A percentile compares a stretch with the other conserved stretches of the same genome.
phyloP scores from a whole-genome alignment of 768 basidiomycete species.

The Lentinula lateritia region DNA sequence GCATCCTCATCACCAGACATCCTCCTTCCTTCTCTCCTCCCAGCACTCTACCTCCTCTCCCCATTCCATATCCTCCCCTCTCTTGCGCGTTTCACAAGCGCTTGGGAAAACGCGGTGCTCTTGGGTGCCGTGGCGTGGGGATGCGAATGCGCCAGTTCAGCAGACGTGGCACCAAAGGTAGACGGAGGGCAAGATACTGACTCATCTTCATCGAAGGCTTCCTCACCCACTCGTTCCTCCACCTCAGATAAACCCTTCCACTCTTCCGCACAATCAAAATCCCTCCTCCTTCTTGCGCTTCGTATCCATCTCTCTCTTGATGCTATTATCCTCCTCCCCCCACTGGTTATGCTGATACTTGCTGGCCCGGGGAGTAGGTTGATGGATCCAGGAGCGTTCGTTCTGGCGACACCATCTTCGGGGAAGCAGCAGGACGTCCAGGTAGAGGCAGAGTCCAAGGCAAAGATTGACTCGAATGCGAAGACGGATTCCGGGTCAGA shows the following conservation, averaged over 20 bases:
- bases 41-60: conserved; percentile 65
- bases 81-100: conserved; percentile 76
- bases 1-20: neutral
- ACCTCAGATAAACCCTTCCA: too few relatives aligned
- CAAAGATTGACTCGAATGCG: too few relatives aligned
- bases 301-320: conserved; percentile 71
- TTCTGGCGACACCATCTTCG: neutral
- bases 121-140: conserved; percentile 69
- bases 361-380: conserved; percentile 49
- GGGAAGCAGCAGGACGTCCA: too few relatives aligned
- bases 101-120: conserved; percentile 72
- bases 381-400: conserved; percentile 50
- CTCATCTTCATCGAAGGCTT: too few relatives aligned
- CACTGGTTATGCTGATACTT: conserved; percentile 61
- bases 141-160: conserved; percentile 36
- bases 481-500: too few relatives aligned
- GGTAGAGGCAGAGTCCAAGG: too few relatives aligned
- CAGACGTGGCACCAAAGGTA: too few relatives aligned
- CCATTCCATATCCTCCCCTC: conserved; percentile 82
- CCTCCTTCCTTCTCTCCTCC: neutral
- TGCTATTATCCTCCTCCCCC: conserved; percentile 59
- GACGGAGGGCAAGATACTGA: too few relatives aligned
- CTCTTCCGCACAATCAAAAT: neutral
- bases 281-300: conserved; percentile 47
- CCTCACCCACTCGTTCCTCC: too few relatives aligned